These are phyloP conservation scores for Umbelopsis sp. DNA, from an alignment of 192 early-diverging fungal species.

Conservation along the genomic window DNA sequence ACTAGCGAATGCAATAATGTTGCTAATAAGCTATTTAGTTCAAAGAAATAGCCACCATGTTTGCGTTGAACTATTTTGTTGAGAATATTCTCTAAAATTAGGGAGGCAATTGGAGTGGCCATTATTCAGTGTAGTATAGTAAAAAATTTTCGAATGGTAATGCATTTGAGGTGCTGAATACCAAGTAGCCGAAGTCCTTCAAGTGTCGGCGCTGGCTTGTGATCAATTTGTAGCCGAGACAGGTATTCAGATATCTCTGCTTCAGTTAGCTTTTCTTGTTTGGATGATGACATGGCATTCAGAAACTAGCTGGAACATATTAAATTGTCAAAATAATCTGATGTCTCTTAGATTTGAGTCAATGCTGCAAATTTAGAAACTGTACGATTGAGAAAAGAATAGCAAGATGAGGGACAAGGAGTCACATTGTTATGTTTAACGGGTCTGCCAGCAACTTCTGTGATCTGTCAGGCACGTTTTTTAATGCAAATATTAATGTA, in stretches of 20 bases:
- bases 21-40: not conserved
- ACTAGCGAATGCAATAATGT: not conserved
- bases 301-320: not conserved
- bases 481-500: too few species aligned
- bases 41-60: not conserved
- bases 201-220: not conserved
- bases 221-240: not conserved
- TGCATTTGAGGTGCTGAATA: not conserved
- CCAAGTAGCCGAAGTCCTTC: not conserved
- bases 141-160: not conserved
- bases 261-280: not conserved
- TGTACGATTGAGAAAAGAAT: too few species aligned
- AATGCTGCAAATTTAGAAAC: too few species aligned
- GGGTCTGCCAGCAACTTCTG: too few species aligned
- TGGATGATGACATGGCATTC: not conserved
- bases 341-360: too few species aligned
- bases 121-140: not conserved
- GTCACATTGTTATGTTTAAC: too few species aligned
- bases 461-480: too few species aligned
- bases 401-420: too few species aligned
- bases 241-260: not conserved
- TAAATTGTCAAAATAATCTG: too few species aligned
- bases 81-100: not conserved
- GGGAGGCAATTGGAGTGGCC: not conserved
- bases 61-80: not conserved